Evolutionary conservation across 768 basidiomycete genomes (phyloP), one percentile per base, ranked within the genome.

Genomic region (Russula virescens): DNA sequence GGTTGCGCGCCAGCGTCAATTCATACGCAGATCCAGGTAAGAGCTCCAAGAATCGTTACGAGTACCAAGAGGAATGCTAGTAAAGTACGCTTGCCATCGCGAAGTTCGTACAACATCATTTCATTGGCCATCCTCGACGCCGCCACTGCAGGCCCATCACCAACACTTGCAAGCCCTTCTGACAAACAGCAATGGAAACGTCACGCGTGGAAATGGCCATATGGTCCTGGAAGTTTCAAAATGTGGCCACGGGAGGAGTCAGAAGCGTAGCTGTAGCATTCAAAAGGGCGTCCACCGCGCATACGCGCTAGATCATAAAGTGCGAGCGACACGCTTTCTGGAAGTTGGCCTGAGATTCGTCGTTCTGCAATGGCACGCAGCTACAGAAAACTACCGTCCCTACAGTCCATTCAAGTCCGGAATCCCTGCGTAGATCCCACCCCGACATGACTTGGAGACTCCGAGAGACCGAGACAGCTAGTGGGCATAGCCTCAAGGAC

Each of bases 51-150:
- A 66, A 82, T 81, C 1, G 61, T 89, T 87, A 25, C 76, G 84
- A 52, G 87, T 75, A 86, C 83, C 5, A 82, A 78, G 23, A 87
- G 69, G 16, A 78, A 75, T 2, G 83, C 71, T 2, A 74, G 75
- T 16, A 77, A 82, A 49, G 87, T 75, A 38, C 61, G 71, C 63
- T 83, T 83, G 3, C 69, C 69, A 10, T 73, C 62, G 34, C 76
- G 78, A 10, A 85, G 78, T 54, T 77, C 73, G 23, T 84, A 73
- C 83, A n/a, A n/a, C n/a, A n/a, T n/a, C n/a, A n/a, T n/a, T n/a
- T n/a, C 85, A 87, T 13, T 80, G 78, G 16, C 81, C 86, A 80
- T 81, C 85, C 68, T 82, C 79, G 4, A 78, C 63, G 1, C 84
- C 31, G 31, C 31, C 8, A 31, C 31, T 31, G 31, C 6, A 72